phyloP scores from a whole-genome alignment of 1,284 basidiomycete genomes.

The Grifola frondosa region DNA sequence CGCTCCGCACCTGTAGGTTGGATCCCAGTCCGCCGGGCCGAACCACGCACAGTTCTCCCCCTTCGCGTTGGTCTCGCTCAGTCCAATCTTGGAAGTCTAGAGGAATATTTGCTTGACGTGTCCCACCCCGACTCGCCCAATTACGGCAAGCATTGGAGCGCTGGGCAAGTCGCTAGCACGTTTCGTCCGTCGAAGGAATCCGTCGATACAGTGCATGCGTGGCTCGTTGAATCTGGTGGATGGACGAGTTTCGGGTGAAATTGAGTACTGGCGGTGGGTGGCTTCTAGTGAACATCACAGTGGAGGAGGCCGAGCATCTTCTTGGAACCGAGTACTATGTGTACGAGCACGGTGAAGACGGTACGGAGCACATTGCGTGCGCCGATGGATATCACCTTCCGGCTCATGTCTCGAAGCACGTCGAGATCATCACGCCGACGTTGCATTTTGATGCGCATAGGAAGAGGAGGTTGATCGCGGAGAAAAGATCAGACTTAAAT shows the following conservation, averaged over 20 bases:
- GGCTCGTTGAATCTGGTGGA: slow-evolving; percentile 40
- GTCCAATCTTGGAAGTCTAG: slow-evolving; percentile 41
- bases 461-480: slow-evolving; percentile 6
- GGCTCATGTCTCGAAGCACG: slow-evolving; percentile 21
- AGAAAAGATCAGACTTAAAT: slow-evolving; percentile 5
- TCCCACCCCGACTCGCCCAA: slow-evolving; percentile 43
- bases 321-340: slow-evolving; percentile 46
- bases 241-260: slow-evolving; percentile 32
- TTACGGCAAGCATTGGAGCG: slow-evolving; percentile 45
- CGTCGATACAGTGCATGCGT: slow-evolving; percentile 39
- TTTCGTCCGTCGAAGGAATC: slow-evolving; percentile 45
- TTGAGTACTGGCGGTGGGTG: slow-evolving; percentile 40
- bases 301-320: slow-evolving; percentile 45
- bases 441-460: slow-evolving; percentile 24
- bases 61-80: slow-evolving; percentile 47
- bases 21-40: slow-evolving; percentile 33
- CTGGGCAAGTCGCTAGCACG: slow-evolving; percentile 35
- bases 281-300: slow-evolving; percentile 44
- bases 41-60: slow-evolving; percentile 33
- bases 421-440: slow-evolving; percentile 24
- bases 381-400: slow-evolving; percentile 19
- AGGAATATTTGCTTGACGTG: slow-evolving; percentile 43
- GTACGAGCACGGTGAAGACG: slow-evolving; percentile 35
- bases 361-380: slow-evolving; percentile 18
- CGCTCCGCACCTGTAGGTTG: slow-evolving; percentile 36